phyloP scores from a whole-genome alignment of 805 yeast species.

The Cyberlindnera misumaiensis region DNA sequence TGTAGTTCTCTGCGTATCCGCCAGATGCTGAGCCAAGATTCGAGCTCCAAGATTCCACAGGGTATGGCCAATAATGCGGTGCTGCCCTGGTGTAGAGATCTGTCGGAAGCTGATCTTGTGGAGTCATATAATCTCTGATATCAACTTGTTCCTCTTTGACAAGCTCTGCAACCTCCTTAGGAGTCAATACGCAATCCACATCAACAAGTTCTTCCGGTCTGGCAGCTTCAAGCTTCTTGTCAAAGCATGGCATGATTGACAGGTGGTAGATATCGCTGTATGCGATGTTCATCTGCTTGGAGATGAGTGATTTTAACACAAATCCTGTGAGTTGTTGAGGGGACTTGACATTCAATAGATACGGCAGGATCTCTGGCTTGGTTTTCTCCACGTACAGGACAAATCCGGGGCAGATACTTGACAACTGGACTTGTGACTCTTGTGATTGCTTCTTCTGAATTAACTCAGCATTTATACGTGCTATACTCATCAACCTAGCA shows the following conservation, averaged over 20 bases:
- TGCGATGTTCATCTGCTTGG: slow-evolving; percentile 26
- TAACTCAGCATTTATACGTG: slow-evolving; percentile 39
- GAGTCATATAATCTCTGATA: slow-evolving; percentile 24
- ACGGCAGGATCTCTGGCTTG: slow-evolving; percentile 74
- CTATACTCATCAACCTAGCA: slow-evolving; percentile 65
- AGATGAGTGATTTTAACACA: slow-evolving; percentile 49
- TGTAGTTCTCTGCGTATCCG: slow-evolving; percentile 74
- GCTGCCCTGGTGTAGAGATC: slow-evolving; percentile 31
- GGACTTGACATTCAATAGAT: slow-evolving; percentile 68
- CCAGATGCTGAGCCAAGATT: slow-evolving; percentile 83
- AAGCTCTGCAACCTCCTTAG: slow-evolving; percentile 76
- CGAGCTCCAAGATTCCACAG: slow-evolving; percentile 58
- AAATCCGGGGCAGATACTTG: slow-evolving; percentile 93
- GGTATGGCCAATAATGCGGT: slow-evolving; percentile 58
- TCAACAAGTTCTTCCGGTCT: slow-evolving; percentile 54
- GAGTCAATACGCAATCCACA: slow-evolving; percentile 92
- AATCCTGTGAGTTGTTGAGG: slow-evolving; percentile 93
- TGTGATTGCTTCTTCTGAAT: slow-evolving; percentile 8
- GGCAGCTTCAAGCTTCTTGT: slow-evolving; percentile 91
- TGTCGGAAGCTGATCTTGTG: slow-evolving; percentile 8
- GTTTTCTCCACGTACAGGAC: slow-evolving; percentile 94
- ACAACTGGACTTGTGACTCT: slow-evolving; percentile 27
- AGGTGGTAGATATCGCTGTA: slow-evolving; percentile 59
- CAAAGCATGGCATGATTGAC: slow-evolving; percentile 94
- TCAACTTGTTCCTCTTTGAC: slow-evolving; percentile 46